A percentile compares a stretch with the other conserved stretches of the same genome.
phyloP scores from a whole-genome alignment of 2,329 filamentous ascomycete genomes.

The Cordyceps cateniannulata region DNA sequence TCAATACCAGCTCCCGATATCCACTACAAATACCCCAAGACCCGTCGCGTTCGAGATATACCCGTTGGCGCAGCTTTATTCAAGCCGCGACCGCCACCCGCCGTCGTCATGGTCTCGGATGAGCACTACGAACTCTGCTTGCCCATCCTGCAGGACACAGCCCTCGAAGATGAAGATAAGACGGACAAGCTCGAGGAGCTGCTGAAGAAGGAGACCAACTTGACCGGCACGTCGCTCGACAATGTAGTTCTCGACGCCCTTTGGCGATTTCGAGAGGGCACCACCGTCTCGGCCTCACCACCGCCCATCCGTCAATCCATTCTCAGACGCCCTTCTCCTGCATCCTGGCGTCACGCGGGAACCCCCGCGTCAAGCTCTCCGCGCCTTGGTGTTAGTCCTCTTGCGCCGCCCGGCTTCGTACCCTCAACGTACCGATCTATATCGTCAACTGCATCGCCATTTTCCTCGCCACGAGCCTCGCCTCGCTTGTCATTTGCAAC shows the following conservation, averaged over 20 bases:
- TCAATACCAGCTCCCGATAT: not conserved
- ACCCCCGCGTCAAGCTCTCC: conserved; percentile 82
- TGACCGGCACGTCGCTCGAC: conserved; percentile 73
- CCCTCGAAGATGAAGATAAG: conserved; percentile 89
- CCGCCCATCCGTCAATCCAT: conserved; percentile 83
- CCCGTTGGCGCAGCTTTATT: not conserved
- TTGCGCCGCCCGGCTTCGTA: conserved; percentile 76
- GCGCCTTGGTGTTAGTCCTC: conserved; percentile 72
- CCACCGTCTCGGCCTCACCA: conserved; percentile 62
- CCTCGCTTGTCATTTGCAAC: conserved; percentile 85
- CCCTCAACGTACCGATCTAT: conserved; percentile 69
- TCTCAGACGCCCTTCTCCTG: conserved; percentile 83
- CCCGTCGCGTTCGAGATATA: conserved; percentile 2
- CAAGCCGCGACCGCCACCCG: not conserved
- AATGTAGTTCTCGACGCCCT: conserved; percentile 86
- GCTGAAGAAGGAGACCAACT: conserved; percentile 67
- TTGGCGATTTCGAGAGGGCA: conserved; percentile 72
- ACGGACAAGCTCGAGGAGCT: conserved; percentile 86
- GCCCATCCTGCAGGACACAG: conserved; percentile 75
- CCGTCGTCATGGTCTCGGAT: conserved; percentile 76
- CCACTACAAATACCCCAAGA: not conserved
- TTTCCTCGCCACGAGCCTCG: conserved; percentile 88
- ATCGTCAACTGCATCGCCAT: conserved; percentile 77
- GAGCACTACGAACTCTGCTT: conserved; percentile 87
- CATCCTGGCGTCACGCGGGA: conserved; percentile 80